A percentile compares a stretch with the other conserved stretches of the same genome.
These are phyloP conservation scores for Phragmites australis DNA, from an alignment of 176 grass and related monocot genomes.

Conservation along the genomic window DNA sequence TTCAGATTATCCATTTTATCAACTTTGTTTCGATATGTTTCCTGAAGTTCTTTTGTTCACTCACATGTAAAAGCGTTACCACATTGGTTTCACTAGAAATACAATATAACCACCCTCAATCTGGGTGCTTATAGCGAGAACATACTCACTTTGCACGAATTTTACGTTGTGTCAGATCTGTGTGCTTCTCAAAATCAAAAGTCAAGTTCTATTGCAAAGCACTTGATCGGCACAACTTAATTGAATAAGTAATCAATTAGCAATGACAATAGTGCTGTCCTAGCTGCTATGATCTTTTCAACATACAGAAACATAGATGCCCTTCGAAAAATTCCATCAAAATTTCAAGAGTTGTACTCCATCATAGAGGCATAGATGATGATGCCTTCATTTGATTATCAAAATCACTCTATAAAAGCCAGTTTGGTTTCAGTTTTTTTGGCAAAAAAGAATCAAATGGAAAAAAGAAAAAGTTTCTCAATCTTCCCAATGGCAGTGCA, in stretches of 20 bases:
- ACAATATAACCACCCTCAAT: neutral
- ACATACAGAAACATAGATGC: neutral
- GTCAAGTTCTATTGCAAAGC: neutral
- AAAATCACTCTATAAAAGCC: neutral
- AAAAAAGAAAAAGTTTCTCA: neutral
- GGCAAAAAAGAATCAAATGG: neutral
- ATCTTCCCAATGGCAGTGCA: neutral
- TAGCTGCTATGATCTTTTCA: slow-evolving; percentile 1
- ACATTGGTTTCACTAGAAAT: neutral
- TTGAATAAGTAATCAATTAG: neutral
- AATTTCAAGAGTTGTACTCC: neutral
- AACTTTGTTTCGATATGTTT: neutral
- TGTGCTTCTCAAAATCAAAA: neutral
- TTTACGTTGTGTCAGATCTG: neutral
- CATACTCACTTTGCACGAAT: neutral
- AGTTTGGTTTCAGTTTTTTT: neutral
- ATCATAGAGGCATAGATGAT: neutral
- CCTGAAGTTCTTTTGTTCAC: neutral
- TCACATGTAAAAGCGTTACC: neutral
- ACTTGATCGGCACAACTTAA: neutral
- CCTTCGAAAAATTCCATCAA: neutral
- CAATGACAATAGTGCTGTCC: neutral
- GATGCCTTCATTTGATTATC: neutral
- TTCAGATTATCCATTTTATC: neutral
- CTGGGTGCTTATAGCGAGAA: neutral